These are phyloP conservation scores for Termitomyces sp. DNA, from an alignment of 768 basidiomycete species.

Conservation along the genomic window DNA sequence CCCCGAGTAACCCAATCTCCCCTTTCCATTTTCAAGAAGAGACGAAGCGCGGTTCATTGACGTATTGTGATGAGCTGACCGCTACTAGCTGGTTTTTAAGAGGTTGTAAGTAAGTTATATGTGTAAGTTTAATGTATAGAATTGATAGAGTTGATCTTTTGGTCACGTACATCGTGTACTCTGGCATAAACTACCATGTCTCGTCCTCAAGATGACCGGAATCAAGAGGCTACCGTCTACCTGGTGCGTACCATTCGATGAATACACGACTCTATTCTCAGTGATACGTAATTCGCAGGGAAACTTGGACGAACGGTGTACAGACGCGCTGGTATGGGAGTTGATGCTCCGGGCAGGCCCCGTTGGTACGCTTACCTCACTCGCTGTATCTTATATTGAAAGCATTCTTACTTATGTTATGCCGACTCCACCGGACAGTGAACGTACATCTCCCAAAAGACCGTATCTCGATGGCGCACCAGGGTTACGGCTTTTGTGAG, in stretches of 20 bases:
- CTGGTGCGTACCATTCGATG: slow-evolving; percentile 38
- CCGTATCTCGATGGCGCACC: slow-evolving; percentile 95
- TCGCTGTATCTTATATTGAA: not conserved
- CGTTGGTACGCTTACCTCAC: slow-evolving; percentile 61
- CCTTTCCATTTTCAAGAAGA: not conserved
- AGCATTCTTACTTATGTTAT: not conserved
- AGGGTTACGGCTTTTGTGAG: slow-evolving; percentile 99
- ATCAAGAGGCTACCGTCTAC: slow-evolving; percentile 90
- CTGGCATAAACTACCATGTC: slow-evolving; percentile 35
- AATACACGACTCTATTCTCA: slow-evolving; percentile 2
- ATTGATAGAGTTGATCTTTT: not conserved
- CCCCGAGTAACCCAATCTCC: not conserved
- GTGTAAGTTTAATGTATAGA: not conserved
- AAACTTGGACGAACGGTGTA: slow-evolving; percentile 92
- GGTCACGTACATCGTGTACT: not conserved
- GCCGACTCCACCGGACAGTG: slow-evolving; percentile 39
- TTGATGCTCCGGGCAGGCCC: slow-evolving; percentile 99
- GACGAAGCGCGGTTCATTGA: slow-evolving; percentile 1
- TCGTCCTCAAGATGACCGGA: slow-evolving; percentile 81
- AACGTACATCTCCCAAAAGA: slow-evolving; percentile 99
- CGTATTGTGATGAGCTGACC: slow-evolving; percentile 1
- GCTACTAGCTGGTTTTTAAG: not conserved
- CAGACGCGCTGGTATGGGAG: slow-evolving; percentile 96
- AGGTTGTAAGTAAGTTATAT: not conserved
- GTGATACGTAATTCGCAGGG: slow-evolving; percentile 46